Evolutionary conservation across 345 rosid genomes (phyloP).

Genomic region (Atalantia buxifolia): DNA sequence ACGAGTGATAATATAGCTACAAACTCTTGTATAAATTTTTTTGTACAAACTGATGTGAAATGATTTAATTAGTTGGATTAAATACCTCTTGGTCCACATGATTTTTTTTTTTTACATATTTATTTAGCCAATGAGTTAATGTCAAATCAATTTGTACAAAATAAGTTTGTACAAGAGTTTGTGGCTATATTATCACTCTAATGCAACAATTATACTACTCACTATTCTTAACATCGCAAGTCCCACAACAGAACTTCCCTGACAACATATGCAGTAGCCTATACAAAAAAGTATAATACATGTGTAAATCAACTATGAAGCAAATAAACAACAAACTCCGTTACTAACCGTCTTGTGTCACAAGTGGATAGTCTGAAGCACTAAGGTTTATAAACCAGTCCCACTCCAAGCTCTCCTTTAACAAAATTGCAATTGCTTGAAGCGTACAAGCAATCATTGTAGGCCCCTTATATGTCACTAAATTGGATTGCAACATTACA

Average conservation of each 20-base stretch:
- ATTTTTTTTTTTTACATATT: too few relatives aligned
- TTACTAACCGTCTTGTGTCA: slow-evolving; percentile 89
- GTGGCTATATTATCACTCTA: too few relatives aligned
- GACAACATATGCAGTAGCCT: neutral
- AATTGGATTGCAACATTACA: slow-evolving; percentile 86
- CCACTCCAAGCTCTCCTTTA: slow-evolving; percentile 86
- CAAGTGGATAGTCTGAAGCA: slow-evolving; percentile 91
- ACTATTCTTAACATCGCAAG: neutral
- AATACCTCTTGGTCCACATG: too few relatives aligned
- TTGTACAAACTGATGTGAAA: too few relatives aligned
- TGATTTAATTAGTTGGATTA: too few relatives aligned
- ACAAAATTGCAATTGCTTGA: slow-evolving; percentile 79
- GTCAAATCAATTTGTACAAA: too few relatives aligned
- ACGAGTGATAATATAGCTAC: too few relatives aligned
- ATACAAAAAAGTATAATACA: neutral
- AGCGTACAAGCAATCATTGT: slow-evolving; percentile 92
- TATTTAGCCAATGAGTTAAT: too few relatives aligned
- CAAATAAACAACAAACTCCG: slow-evolving; percentile 1
- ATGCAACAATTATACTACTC: neutral
- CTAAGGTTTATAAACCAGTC: slow-evolving; percentile 96
- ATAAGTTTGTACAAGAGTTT: too few relatives aligned
- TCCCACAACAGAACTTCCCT: neutral
- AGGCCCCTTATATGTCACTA: slow-evolving; percentile 93
- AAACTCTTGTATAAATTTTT: too few relatives aligned
- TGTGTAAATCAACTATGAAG: neutral